phyloP scores from a whole-genome alignment of 2,329 filamentous ascomycete species.

The Phyllosticta capitalensis region DNA sequence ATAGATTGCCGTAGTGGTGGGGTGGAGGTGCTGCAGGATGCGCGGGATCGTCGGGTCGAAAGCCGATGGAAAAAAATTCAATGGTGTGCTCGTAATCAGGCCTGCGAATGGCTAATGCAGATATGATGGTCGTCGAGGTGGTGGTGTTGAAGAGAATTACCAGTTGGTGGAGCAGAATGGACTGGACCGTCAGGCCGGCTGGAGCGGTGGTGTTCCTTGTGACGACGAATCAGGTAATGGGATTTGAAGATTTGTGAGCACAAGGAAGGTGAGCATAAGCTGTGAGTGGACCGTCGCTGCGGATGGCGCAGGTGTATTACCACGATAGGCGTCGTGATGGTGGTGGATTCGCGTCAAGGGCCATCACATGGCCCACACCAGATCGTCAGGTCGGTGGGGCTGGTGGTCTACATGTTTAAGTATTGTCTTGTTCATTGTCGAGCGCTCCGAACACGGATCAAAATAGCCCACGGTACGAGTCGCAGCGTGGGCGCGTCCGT shows the following conservation, averaged over 20 bases:
- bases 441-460: neutral
- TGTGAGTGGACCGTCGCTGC: neutral
- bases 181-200: neutral
- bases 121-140: neutral
- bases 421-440: neutral
- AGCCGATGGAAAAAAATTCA: neutral
- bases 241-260: neutral
- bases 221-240: neutral
- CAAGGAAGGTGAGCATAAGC: neutral
- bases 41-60: neutral
- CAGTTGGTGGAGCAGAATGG: neutral
- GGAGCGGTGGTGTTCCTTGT: neutral
- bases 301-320: neutral
- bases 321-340: neutral
- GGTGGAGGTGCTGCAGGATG: neutral
- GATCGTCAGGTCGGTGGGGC: neutral
- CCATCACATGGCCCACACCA: neutral
- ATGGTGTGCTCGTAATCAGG: neutral
- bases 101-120: neutral
- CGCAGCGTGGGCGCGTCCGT: neutral
- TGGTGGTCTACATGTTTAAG: neutral
- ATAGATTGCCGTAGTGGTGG: neutral
- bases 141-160: neutral
- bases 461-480: neutral
- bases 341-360: neutral